These are phyloP conservation scores for Anethum foeniculum DNA, from an alignment of 140 eudicot species.

Conservation along the genomic window DNA sequence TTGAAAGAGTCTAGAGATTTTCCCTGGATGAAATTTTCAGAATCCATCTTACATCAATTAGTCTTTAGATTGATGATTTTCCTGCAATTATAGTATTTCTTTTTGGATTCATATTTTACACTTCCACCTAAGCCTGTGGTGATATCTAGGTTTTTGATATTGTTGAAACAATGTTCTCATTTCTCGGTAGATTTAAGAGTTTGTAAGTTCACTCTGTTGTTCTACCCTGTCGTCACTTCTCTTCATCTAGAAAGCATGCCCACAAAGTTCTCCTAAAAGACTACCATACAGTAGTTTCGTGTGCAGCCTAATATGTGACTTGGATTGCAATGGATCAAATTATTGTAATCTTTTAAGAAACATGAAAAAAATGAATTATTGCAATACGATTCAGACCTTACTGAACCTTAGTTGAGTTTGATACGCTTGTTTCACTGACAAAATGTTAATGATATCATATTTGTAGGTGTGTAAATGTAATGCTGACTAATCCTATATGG, in stretches of 20 bases:
- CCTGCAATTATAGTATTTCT: not conserved
- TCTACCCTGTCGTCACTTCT: not conserved
- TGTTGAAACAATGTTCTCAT: not conserved
- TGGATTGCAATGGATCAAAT: not conserved
- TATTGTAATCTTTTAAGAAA: not conserved
- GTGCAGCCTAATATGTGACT: not conserved
- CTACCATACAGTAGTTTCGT: not conserved
- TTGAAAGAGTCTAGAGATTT: not conserved
- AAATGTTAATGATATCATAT: conserved; percentile 1
- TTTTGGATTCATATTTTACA: not conserved
- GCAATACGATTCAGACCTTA: not conserved
- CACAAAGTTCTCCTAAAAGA: not conserved
- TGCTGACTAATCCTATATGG: conserved; percentile 97
- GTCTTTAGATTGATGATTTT: not conserved
- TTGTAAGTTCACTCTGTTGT: not conserved
- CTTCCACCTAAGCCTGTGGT: not conserved
- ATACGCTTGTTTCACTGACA: not conserved
- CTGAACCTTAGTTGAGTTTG: not conserved
- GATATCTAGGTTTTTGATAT: not conserved
- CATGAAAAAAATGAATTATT: not conserved
- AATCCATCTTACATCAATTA: not conserved
- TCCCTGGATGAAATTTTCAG: not conserved
- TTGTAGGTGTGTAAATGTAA: conserved; percentile 85
- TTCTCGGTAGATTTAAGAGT: not conserved
- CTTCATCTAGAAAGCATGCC: not conserved